A percentile compares a stretch with the other conserved stretches of the same genome.
Evolutionary conservation across 2,329 filamentous ascomycete species (phyloP).

Genomic region (Colletotrichum aenigma): DNA sequence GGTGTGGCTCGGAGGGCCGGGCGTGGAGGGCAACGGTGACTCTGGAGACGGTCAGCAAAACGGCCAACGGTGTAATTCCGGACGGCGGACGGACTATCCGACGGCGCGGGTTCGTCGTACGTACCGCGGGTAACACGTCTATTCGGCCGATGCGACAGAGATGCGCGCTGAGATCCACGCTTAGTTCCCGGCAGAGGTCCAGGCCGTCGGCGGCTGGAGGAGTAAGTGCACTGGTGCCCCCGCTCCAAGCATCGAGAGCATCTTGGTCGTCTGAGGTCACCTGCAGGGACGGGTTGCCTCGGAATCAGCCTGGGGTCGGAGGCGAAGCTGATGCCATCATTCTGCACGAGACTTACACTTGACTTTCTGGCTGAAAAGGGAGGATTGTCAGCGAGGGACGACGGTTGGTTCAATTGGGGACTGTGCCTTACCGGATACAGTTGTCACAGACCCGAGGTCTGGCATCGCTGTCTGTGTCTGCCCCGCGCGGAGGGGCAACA

Average conservation of each 20-base stretch:
- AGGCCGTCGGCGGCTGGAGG: slow-evolving; percentile 14
- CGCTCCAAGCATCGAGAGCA: neutral
- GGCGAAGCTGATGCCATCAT: neutral
- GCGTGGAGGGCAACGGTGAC: neutral
- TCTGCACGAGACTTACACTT: neutral
- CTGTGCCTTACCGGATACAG: neutral
- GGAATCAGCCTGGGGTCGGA: neutral
- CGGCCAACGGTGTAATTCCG: neutral
- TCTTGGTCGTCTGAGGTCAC: neutral
- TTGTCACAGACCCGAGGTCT: neutral
- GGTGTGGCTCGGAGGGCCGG: neutral
- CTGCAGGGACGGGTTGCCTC: neutral
- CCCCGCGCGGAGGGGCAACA: neutral
- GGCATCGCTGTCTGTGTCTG: neutral
- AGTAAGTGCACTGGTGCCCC: slow-evolving; percentile 6
- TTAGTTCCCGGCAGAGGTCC: slow-evolving; percentile 1
- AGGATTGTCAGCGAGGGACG: neutral
- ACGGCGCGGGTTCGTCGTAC: neutral
- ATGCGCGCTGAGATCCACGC: neutral
- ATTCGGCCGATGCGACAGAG: neutral
- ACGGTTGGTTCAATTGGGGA: neutral
- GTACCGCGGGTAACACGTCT: neutral
- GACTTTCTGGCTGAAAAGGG: neutral
- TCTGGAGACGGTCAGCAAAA: neutral
- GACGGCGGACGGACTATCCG: neutral